Base-by-base conservation (phyloP, 805 yeast genomes). In the Groenewaldozyma tartarivorans region DNA sequence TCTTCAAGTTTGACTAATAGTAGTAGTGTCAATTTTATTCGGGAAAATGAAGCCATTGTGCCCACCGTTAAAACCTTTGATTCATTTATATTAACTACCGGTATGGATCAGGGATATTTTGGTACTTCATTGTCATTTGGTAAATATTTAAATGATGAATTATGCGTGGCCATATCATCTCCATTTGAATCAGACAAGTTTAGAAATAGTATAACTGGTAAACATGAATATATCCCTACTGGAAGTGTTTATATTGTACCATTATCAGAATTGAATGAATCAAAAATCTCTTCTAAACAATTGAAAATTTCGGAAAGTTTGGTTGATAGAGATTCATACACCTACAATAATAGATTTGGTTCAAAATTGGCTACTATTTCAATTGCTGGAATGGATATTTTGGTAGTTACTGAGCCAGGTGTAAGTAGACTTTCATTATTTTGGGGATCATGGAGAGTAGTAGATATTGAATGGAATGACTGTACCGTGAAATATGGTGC, bases 371-470 rank as follows among this genome's bases (percentile, higher is more conserved):
- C 59, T 0, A 48, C 48, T 1, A 58, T 66, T 45, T 50, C 43
- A 21, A 29, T 37, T 17, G 20, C 62, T 0, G 62, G 54, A 3
- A 27, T 51, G 1, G 62, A 68, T 6, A 62, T 64, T 37, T 53
- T 77, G 5, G 64, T 69, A 0, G 64, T 74, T 3, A 55, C 75
- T 1, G 68, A 71, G 39, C 81, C 83, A 0, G 82, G 83, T 0
- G 32, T 53, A 0, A 72, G 77, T 3, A 45, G 51, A 1, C 37
- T 78, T 1, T 63, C 66, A 36, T 42, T 75, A 4, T 72, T 57
- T 44, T 48, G 51, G 11, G 48, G 52, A 20, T 44, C 48, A 2
- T 46, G 32, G n/a, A 53, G 44, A 20, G 29, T 56, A 29, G 48
- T 61, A 15, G 61, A 51, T 1, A 56, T 62, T 11, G 36, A 20